phyloP scores from a whole-genome alignment of 2,329 filamentous ascomycete genomes.

The Epichloe baconii region DNA sequence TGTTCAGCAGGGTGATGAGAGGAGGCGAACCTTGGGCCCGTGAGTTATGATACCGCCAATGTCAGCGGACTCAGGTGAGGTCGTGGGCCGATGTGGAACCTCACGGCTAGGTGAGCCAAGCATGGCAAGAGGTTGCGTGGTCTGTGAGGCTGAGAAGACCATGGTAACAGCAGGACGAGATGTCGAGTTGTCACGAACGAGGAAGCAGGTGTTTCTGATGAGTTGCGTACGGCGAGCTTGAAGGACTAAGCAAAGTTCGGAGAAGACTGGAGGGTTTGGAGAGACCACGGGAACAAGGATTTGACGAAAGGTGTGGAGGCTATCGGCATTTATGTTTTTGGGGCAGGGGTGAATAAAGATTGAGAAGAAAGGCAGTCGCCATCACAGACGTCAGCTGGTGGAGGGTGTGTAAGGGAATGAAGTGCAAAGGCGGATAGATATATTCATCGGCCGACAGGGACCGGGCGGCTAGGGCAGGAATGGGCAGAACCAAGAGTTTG shows the following conservation, averaged over 20 bases:
- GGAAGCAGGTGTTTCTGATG: not conserved
- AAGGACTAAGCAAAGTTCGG: not conserved
- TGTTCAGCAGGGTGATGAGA: not conserved
- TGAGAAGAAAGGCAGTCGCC: not conserved
- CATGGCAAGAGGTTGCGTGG: not conserved
- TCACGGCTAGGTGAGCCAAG: not conserved
- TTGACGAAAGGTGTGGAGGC: conserved; percentile 12
- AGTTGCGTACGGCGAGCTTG: not conserved
- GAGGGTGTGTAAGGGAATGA: conserved; percentile 1
- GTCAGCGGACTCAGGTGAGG: conserved; percentile 1
- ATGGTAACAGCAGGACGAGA: not conserved
- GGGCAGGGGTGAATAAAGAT: conserved; percentile 2
- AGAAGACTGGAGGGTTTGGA: not conserved
- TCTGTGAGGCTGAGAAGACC: not conserved
- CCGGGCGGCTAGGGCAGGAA: conserved; percentile 7
- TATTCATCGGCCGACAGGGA: conserved; percentile 4
- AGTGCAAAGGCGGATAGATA: not conserved
- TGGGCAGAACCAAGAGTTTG: conserved; percentile 10
- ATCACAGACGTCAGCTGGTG: not conserved
- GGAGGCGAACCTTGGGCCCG: conserved; percentile 7
- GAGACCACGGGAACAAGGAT: not conserved
- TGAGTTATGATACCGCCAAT: conserved; percentile 2
- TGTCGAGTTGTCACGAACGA: too few relatives aligned
- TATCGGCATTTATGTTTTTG: conserved; percentile 22
- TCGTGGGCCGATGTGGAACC: not conserved